Evolutionary conservation across 2,329 filamentous ascomycete species (phyloP).

Genomic region (Xylaria arbuscula): DNA sequence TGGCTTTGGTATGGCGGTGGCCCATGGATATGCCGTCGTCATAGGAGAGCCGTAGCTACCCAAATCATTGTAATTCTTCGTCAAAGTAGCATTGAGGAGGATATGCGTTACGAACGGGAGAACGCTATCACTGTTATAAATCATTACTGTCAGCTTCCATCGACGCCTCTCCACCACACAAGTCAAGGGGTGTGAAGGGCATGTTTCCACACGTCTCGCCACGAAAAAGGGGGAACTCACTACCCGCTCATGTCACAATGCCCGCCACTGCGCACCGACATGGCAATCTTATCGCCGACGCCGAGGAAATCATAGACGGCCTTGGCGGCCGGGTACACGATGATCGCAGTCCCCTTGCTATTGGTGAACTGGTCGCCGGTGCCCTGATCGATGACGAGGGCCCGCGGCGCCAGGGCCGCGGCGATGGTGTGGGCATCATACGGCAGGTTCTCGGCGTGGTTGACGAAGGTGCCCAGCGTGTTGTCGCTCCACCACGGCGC

Average conservation of each 20-base stretch:
- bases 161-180: background rate
- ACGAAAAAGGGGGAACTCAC: slow-evolving; percentile 48
- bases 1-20: slow-evolving; percentile 52
- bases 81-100: slow-evolving; percentile 58
- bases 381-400: slow-evolving; percentile 66
- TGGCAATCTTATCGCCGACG: slow-evolving; percentile 60
- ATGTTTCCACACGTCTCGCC: background rate
- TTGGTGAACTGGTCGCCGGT: slow-evolving; percentile 61
- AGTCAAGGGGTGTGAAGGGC: too few relatives aligned
- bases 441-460: slow-evolving; percentile 64
- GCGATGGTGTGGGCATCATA: slow-evolving; percentile 69
- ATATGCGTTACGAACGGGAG: slow-evolving; percentile 61
- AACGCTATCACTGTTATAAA: slow-evolving; percentile 53
- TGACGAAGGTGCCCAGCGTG: slow-evolving; percentile 65
- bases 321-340: slow-evolving; percentile 63
- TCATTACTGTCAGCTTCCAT: slow-evolving; percentile 20
- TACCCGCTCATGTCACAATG: slow-evolving; percentile 63
- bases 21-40: slow-evolving; percentile 60
- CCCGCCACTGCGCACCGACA: slow-evolving; percentile 59
- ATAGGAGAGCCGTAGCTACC: slow-evolving; percentile 58
- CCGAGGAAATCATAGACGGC: slow-evolving; percentile 66
- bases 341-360: slow-evolving; percentile 60
- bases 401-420: slow-evolving; percentile 67
- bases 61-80: slow-evolving; percentile 58
- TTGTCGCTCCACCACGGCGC: slow-evolving; percentile 68